Evolutionary conservation across 2,329 filamentous ascomycete genomes (phyloP).

Genomic region (Macrophomina tecta): DNA sequence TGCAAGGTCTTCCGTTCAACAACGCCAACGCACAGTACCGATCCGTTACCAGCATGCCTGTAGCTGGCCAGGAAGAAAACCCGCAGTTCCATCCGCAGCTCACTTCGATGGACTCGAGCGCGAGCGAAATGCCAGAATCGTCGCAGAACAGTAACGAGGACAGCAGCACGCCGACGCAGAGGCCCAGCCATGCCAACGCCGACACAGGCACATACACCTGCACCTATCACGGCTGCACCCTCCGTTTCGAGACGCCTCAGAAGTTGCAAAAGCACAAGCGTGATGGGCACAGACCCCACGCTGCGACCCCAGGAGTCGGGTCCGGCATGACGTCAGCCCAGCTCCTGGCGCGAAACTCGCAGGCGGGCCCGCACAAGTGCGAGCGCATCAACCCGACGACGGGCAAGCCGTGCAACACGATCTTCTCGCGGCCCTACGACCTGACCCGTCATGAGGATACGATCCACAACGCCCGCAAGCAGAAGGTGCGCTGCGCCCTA

Average conservation of each 20-base stretch:
- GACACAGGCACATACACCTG: slow-evolving; percentile 94
- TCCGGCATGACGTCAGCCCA: slow-evolving; percentile 59
- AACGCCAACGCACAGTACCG: slow-evolving; percentile 43
- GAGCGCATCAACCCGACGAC: slow-evolving; percentile 93
- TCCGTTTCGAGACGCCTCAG: slow-evolving; percentile 85
- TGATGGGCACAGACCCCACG: slow-evolving; percentile 75
- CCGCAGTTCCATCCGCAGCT: slow-evolving; percentile 64
- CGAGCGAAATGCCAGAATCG: slow-evolving; percentile 56
- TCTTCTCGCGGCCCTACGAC: slow-evolving; percentile 96
- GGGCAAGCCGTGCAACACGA: slow-evolving; percentile 89
- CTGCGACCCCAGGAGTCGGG: slow-evolving; percentile 33
- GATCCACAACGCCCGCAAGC: slow-evolving; percentile 92
- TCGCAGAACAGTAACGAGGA: slow-evolving; percentile 38
- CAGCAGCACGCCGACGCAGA: slow-evolving; percentile 42
- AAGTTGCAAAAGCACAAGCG: slow-evolving; percentile 95
- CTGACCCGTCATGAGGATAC: slow-evolving; percentile 96
- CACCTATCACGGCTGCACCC: slow-evolving; percentile 88
- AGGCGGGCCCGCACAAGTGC: slow-evolving; percentile 92
- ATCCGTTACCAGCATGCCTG: slow-evolving; percentile 36
- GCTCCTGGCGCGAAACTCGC: slow-evolving; percentile 73
- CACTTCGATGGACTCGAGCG: slow-evolving; percentile 67
- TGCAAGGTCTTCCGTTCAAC: slow-evolving; percentile 42
- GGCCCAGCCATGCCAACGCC: slow-evolving; percentile 70
- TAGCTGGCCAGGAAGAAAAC: slow-evolving; percentile 45
- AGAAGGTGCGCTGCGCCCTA: slow-evolving; percentile 90